Conservation (phyloP, 2,329 filamentous ascomycete species). For the Biscogniauxia mediterranea region DNA sequence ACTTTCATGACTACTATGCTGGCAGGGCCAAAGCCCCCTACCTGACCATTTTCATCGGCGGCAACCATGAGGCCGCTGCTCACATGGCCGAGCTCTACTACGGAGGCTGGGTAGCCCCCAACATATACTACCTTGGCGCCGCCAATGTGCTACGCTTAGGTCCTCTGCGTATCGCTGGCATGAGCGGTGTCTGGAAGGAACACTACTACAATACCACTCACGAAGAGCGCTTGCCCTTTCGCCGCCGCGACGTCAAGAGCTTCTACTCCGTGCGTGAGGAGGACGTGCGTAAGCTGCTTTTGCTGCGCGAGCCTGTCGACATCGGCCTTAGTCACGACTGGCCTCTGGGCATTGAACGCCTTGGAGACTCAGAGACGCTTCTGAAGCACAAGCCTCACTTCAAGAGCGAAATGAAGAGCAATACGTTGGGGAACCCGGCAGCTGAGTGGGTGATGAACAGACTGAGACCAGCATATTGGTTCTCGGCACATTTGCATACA, state of each 20-base stretch:
- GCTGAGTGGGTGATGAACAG: conserved; percentile 79
- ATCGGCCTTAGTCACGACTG: conserved; percentile 94
- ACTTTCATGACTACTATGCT: conserved; percentile 93
- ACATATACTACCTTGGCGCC: conserved; percentile 95
- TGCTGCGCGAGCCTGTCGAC: conserved; percentile 84
- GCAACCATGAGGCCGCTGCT: conserved; percentile 92
- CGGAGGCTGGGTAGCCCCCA: conserved; percentile 93
- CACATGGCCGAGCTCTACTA: conserved; percentile 92
- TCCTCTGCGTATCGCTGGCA: conserved; percentile 79
- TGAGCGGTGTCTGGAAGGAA: conserved; percentile 95
- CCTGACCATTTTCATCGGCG: conserved; percentile 86
- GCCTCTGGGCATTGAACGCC: conserved; percentile 79
- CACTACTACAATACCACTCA: conserved; percentile 84
- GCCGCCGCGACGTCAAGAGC: conserved; percentile 68
- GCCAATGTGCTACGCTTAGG: conserved; percentile 86
- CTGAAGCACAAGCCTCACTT: conserved; percentile 76
- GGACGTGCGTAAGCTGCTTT: conserved; percentile 85
- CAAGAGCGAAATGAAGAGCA: conserved; percentile 69
- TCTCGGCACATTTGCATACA: conserved; percentile 88
- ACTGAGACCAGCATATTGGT: conserved; percentile 83
- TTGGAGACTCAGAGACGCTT: conserved; percentile 66
- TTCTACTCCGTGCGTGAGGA: conserved; percentile 90
- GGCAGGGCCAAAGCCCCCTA: conserved; percentile 76
- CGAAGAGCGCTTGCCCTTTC: conserved; percentile 83
- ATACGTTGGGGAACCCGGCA: conserved; percentile 75